Conservation (phyloP, 768 basidiomycete species). For the Boletus barrowsii region DNA sequence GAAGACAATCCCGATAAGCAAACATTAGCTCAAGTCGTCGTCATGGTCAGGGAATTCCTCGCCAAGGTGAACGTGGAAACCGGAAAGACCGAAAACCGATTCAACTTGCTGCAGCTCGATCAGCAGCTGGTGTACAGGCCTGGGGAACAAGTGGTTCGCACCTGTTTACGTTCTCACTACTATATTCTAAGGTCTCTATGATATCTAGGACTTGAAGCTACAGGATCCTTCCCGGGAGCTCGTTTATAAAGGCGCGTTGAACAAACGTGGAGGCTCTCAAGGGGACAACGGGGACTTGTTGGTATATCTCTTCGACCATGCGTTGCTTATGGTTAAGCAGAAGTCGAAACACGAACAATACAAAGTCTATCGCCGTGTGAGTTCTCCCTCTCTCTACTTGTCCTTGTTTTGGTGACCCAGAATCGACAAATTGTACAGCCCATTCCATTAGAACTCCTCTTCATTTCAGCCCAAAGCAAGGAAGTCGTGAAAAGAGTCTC, state of each 20-base stretch:
- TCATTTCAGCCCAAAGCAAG: slow-evolving; percentile 63
- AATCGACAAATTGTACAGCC: slow-evolving; percentile 50
- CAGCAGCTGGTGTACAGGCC: slow-evolving; percentile 87
- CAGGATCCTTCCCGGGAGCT: slow-evolving; percentile 88
- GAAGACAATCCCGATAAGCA: slow-evolving; percentile 87
- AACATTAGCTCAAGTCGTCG: slow-evolving; percentile 70
- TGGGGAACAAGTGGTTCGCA: slow-evolving; percentile 83
- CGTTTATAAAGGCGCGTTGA: slow-evolving; percentile 86
- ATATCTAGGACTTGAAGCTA: slow-evolving; percentile 72
- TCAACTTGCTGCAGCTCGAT: slow-evolving; percentile 92
- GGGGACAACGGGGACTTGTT: slow-evolving; percentile 85
- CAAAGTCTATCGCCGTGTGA: slow-evolving; percentile 89
- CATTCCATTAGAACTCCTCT: slow-evolving; percentile 90
- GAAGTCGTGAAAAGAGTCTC: slow-evolving; percentile 45
- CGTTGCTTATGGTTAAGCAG: slow-evolving; percentile 91
- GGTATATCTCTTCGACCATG: slow-evolving; percentile 96
- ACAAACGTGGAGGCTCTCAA: slow-evolving; percentile 71
- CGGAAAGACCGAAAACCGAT: slow-evolving; percentile 93
- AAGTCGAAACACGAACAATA: slow-evolving; percentile 90
- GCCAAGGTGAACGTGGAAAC: slow-evolving; percentile 88
- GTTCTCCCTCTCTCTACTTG: slow-evolving; percentile 24
- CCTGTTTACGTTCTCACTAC: neutral
- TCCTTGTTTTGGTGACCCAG: slow-evolving; percentile 7
- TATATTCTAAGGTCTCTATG: neutral
- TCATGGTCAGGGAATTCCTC: slow-evolving; percentile 77